Percentiles rank a stretch among this genome's conserved stretches.
Evolutionary conservation across 2,329 filamentous ascomycete species (phyloP).

Genomic region (Aurifilum marmelostoma): DNA sequence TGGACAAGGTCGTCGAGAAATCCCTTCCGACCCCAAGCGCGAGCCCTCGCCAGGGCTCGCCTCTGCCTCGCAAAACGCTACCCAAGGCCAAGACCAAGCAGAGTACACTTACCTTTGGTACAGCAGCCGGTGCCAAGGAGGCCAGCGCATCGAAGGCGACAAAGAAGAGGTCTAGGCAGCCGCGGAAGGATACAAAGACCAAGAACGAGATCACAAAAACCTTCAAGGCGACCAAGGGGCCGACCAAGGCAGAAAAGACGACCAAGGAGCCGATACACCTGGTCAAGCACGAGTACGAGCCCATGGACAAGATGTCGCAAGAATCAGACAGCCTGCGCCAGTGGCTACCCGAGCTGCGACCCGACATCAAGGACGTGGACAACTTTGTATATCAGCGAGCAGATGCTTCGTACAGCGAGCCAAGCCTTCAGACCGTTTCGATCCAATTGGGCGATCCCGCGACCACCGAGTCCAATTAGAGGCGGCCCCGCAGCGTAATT

Average conservation of each 20-base stretch:
- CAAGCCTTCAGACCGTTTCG: constrained; percentile 29
- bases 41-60: constrained; percentile 54
- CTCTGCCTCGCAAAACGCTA: constrained; percentile 45
- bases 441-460: constrained; percentile 22
- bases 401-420: constrained; percentile 23
- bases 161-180: constrained; percentile 32
- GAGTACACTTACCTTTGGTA: constrained; percentile 51
- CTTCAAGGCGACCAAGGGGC: constrained; percentile 50
- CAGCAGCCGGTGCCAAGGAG: constrained; percentile 36
- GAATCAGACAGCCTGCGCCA: constrained; percentile 20
- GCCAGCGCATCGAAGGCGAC: constrained; percentile 35
- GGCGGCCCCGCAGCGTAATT: neutral
- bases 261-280: constrained; percentile 32
- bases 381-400: constrained; percentile 21
- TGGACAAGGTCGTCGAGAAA: constrained; percentile 46
- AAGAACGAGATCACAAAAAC: constrained; percentile 45
- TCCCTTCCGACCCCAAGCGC: constrained; percentile 62
- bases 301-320: constrained; percentile 35
- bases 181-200: constrained; percentile 40
- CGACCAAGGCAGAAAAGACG: constrained; percentile 31
- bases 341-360: constrained; percentile 34
- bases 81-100: constrained; percentile 51
- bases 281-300: constrained; percentile 32
- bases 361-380: constrained; percentile 33
- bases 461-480: constrained; percentile 49